Conservation (phyloP, 495 filamentous ascomycete species). For the Aspergillus egyptiacus region DNA sequence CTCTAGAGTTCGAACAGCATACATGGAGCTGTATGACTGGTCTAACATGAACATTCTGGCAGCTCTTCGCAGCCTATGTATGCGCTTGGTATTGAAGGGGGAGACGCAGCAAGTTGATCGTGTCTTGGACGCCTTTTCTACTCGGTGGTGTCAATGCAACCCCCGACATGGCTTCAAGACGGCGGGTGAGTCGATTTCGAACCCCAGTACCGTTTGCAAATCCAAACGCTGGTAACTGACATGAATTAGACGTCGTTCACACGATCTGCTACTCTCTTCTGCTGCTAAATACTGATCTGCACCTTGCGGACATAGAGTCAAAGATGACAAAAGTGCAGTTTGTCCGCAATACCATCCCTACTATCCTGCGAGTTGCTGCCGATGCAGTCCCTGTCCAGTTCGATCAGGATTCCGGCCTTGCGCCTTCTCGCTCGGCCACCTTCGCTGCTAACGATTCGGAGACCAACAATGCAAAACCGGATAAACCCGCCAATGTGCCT, state of each 20-base stretch:
- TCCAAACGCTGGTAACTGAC: background rate
- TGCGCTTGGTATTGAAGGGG: conserved; percentile 74
- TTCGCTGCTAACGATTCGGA: conserved; percentile 21
- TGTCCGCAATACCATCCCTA: conserved; percentile 93
- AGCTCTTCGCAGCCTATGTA: conserved; percentile 74
- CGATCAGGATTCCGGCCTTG: conserved; percentile 22
- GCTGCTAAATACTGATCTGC: conserved; percentile 91
- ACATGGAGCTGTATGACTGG: conserved; percentile 90
- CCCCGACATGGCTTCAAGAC: conserved; percentile 90
- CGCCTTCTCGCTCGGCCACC: conserved; percentile 20
- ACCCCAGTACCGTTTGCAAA: background rate
- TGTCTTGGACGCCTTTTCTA: conserved; percentile 81
- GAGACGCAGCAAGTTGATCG: conserved; percentile 97
- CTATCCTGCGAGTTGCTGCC: conserved; percentile 66
- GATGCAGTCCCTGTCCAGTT: conserved; percentile 65
- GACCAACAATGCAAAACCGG: conserved; percentile 16
- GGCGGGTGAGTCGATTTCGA: conserved; percentile 52
- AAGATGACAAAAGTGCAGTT: conserved; percentile 96
- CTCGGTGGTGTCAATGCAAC: conserved; percentile 92
- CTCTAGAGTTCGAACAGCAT: conserved; percentile 66
- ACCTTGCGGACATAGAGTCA: conserved; percentile 86
- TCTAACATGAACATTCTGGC: conserved; percentile 72
- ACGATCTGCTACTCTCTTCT: conserved; percentile 96
- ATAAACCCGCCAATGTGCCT: conserved; percentile 14
- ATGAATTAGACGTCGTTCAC: conserved; percentile 75